A percentile compares a stretch with the other conserved stretches of the same genome.
phyloP scores from a whole-genome alignment of 2,329 filamentous ascomycete species.

The Berkeleyomyces basicola region DNA sequence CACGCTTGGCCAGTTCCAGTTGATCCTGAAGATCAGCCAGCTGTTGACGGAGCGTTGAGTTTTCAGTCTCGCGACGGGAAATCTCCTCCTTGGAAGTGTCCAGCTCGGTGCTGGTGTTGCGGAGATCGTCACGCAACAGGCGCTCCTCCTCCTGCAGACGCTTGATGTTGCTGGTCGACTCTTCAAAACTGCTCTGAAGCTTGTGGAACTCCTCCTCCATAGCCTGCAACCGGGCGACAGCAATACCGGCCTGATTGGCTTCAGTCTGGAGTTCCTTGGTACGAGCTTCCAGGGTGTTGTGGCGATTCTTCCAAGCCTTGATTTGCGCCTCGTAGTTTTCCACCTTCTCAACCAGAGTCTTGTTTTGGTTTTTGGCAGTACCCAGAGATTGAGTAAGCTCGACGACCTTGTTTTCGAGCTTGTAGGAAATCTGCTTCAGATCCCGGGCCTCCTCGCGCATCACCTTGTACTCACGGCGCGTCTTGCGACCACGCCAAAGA shows the following conservation, averaged over 20 bases:
- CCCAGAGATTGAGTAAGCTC: conserved; percentile 90
- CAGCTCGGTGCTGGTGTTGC: conserved; percentile 62
- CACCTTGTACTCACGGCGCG: conserved; percentile 73
- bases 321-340: conserved; percentile 94
- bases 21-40: conserved; percentile 83
- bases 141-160: conserved; percentile 89
- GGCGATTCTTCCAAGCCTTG: conserved; percentile 86
- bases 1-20: conserved; percentile 69
- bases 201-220: conserved; percentile 95
- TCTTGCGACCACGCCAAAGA: conserved; percentile 73
- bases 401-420: conserved; percentile 98
- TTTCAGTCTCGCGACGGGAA: conserved; percentile 67
- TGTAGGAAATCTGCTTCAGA: conserved; percentile 98
- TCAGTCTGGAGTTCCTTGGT: conserved; percentile 91
- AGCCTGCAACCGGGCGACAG: conserved; percentile 70
- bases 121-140: conserved; percentile 65
- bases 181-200: conserved; percentile 74
- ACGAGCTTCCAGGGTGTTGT: conserved; percentile 75
- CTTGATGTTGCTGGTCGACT: conserved; percentile 80
- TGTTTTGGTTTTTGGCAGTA: conserved; percentile 88
- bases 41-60: conserved; percentile 70
- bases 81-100: conserved; percentile 62
- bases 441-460: conserved; percentile 91
- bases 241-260: conserved; percentile 94
- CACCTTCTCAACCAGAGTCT: conserved; percentile 68